These are phyloP conservation scores for Cokeromyces recurvatus DNA, from an alignment of 371 early-diverging fungal species.

Conservation along the genomic window DNA sequence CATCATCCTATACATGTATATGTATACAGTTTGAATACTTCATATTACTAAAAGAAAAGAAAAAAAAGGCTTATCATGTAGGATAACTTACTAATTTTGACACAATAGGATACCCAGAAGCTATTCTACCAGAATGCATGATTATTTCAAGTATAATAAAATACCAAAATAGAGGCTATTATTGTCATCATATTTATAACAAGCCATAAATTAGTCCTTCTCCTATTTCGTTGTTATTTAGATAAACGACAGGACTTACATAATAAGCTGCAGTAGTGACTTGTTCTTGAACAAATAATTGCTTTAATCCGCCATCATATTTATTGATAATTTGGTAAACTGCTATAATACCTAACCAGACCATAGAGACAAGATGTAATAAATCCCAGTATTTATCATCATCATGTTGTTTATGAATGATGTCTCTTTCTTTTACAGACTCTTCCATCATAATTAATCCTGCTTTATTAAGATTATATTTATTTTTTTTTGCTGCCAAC, in stretches of 20 bases:
- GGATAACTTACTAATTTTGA: too few species aligned
- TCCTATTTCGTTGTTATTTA: too few species aligned
- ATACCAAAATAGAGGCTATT: conserved; percentile 59
- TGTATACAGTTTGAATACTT: too few species aligned
- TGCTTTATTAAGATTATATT: too few species aligned
- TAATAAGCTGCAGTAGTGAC: conserved; percentile 9
- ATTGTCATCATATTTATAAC: background rate
- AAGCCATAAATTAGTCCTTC: background rate
- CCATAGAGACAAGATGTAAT: conserved; percentile 46
- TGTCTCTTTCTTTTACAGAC: conserved; percentile 10
- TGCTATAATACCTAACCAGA: conserved; percentile 42
- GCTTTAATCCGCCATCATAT: conserved; percentile 27
- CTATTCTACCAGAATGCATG: conserved; percentile 46
- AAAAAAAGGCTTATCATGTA: too few species aligned
- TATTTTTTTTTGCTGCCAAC: conserved; percentile 6
- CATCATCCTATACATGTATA: too few species aligned
- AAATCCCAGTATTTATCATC: conserved; percentile 48
- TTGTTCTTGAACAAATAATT: conserved; percentile 22
- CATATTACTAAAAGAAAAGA: too few species aligned
- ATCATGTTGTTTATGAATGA: background rate
- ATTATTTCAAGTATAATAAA: conserved; percentile 53
- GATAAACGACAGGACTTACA: conserved; percentile 18
- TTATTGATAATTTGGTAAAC: conserved; percentile 45
- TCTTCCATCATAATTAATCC: conserved; percentile 16
- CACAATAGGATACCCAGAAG: too few species aligned